Conservation (phyloP, 306 rosid species). For the Sophora flavescens region DNA sequence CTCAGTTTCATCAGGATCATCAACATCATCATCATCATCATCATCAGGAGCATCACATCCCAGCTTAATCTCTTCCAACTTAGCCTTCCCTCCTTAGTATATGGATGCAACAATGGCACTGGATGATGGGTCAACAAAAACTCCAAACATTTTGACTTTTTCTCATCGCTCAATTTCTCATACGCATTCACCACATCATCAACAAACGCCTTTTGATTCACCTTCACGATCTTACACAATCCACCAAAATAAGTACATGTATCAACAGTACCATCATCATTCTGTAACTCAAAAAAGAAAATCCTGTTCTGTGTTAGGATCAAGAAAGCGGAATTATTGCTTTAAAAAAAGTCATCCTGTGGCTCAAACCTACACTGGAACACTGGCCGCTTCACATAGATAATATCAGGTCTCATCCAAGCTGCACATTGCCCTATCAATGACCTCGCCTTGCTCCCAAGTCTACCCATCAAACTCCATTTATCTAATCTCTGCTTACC, state of each 20-base stretch:
- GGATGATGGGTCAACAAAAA: constrained; percentile 85
- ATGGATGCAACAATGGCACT: constrained; percentile 80
- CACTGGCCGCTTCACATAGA: constrained; percentile 89
- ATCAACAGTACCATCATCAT: constrained; percentile 76
- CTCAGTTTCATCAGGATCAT: constrained; percentile 61
- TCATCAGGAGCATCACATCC: constrained; percentile 98
- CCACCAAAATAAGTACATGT: constrained; percentile 83
- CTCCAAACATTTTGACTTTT: constrained; percentile 82
- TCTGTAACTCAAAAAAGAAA: constrained; percentile 68
- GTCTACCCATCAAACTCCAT: constrained; percentile 94
- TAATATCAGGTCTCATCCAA: constrained; percentile 90
- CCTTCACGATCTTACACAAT: constrained; percentile 82
- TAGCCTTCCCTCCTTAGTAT: constrained; percentile 94
- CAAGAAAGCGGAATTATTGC: constrained; percentile 72
- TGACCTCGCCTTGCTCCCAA: constrained; percentile 78
- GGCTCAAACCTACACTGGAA: constrained; percentile 92
- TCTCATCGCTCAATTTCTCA: constrained; percentile 80
- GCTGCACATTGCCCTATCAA: constrained; percentile 83
- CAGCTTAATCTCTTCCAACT: constrained; percentile 90
- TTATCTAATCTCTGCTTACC: constrained; percentile 88
- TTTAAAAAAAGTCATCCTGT: constrained; percentile 69
- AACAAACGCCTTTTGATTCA: constrained; percentile 85
- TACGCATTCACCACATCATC: constrained; percentile 91
- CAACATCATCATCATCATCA: constrained; percentile 50
- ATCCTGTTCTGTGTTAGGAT: constrained; percentile 77